Evolutionary conservation across 2,329 filamentous ascomycete genomes (phyloP).

Genomic region (Penicillium griseofulvum): DNA sequence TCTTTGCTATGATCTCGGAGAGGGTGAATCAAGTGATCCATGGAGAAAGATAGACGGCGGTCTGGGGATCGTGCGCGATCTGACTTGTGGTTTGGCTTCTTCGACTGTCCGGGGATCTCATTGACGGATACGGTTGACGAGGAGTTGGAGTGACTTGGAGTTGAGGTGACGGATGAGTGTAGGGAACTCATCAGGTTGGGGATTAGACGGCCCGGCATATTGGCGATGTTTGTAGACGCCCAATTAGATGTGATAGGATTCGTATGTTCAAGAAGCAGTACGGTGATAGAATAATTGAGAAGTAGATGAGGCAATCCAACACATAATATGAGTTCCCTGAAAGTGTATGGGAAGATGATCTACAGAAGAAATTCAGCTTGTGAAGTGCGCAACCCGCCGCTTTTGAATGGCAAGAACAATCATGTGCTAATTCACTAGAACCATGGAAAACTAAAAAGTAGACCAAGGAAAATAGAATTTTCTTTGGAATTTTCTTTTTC

Average conservation of each 20-base stretch:
- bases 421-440: conserved; percentile 23
- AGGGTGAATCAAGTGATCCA: conserved; percentile 46
- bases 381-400: conserved; percentile 15
- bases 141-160: conserved; percentile 32
- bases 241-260: not conserved
- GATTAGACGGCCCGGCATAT: conserved; percentile 43
- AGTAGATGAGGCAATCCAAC: conserved; percentile 6
- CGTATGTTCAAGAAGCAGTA: conserved; percentile 23
- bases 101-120: conserved; percentile 30
- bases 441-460: conserved; percentile 21
- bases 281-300: conserved; percentile 26
- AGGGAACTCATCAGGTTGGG: conserved; percentile 37
- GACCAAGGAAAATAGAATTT: conserved; percentile 3
- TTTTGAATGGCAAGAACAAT: conserved; percentile 24
- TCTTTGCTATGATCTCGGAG: conserved; percentile 42
- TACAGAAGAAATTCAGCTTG: conserved; percentile 10
- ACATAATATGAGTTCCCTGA: conserved; percentile 14
- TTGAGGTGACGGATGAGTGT: conserved; percentile 29
- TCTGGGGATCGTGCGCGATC: conserved; percentile 39
- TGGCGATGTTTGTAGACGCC: conserved; percentile 12
- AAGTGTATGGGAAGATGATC: conserved; percentile 7
- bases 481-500: not conserved
- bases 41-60: conserved; percentile 42
- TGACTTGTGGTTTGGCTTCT: conserved; percentile 26
- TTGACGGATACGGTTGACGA: conserved; percentile 41